Evolutionary conservation across 139 green algal species (phyloP), one percentile per base, ranked within the genome.

Genomic region (Deuterostichococcus epilithicus): DNA sequence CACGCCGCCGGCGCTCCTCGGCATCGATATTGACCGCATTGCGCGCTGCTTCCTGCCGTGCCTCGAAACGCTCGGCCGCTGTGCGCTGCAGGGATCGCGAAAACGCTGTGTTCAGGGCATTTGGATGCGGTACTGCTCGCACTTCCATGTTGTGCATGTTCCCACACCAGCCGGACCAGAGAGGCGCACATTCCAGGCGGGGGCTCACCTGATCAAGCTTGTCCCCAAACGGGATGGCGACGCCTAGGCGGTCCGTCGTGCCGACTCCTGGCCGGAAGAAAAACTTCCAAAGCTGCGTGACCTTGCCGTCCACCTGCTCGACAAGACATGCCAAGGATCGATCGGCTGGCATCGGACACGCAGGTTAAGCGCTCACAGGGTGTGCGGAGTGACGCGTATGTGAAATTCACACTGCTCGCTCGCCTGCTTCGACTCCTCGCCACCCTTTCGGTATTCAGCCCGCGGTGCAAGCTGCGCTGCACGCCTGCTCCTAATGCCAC

Each of bases 231-330:
- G 73, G 80, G 39, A 81, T 78, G 28, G 77, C 63, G 28, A 86
- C 44, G n/a, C 82, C 82, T 33, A 80, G 74, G 30, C 77, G 34
- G 38, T 86, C 82, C 18, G 69, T 83, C 34, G 75, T 84, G 22
- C 82, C 82, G 1, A 68, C 63, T 26, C 34, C 44, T 10, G 77
- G 65, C 33, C 75, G 80, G 75, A 86, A 86, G 66, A 84, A 86
- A 25, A 82, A 80, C 66, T 86, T 81, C 81, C 71, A 85, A 23
- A 72, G 22, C 45, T 25, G 42, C 8, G 77, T 82, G 2, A 70
- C 63, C 30, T 20, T 26, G 10, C 63, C 63, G 32, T 69, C 63
- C 4, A 69, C 63, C 63, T 69, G 63, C 59, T 34, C 10, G 26
- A 18, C 23, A 67, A 67, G 59, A 18, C 42, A 52, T 52, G 42